Percentiles rank a stretch among this genome's conserved stretches.
phyloP scores from a whole-genome alignment of 768 basidiomycete species.

The Suillus decipiens region DNA sequence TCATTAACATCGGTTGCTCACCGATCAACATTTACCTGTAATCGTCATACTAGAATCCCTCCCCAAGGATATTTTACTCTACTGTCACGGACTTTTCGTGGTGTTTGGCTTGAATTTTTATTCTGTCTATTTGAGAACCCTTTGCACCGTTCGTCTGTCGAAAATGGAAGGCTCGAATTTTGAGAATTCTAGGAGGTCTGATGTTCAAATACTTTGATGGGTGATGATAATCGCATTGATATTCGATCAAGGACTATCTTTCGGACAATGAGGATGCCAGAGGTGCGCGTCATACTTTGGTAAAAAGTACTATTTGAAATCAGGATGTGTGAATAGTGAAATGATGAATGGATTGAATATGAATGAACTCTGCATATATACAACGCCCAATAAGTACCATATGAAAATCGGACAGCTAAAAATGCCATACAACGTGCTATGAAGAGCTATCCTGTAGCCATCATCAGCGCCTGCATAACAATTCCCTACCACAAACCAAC shows the following conservation, averaged over 20 bases:
- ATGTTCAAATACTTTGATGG: no score
- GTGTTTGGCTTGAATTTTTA: background rate
- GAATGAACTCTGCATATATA: no score
- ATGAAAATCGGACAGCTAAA: background rate
- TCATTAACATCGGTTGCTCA: slow-evolving; percentile 5
- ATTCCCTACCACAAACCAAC: background rate
- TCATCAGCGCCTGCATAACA: background rate
- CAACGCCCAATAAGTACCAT: background rate
- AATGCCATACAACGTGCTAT: background rate
- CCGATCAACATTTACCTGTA: slow-evolving; percentile 5
- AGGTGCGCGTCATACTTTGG: no score
- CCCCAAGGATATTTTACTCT: background rate
- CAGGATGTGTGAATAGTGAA: no score
- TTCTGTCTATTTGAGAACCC: background rate
- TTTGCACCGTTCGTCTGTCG: background rate
- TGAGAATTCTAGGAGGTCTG: background rate
- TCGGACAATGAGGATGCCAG: no score
- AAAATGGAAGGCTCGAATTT: background rate
- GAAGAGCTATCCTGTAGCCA: background rate
- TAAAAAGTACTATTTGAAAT: no score
- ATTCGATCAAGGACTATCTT: no score
- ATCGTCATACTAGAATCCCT: background rate
- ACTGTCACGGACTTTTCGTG: background rate
- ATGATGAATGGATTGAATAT: no score
- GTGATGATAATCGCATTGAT: no score